Evolutionary conservation across 1,139 yeast genomes (phyloP).

Genomic region (Suzukiozyma palmioleophila): DNA sequence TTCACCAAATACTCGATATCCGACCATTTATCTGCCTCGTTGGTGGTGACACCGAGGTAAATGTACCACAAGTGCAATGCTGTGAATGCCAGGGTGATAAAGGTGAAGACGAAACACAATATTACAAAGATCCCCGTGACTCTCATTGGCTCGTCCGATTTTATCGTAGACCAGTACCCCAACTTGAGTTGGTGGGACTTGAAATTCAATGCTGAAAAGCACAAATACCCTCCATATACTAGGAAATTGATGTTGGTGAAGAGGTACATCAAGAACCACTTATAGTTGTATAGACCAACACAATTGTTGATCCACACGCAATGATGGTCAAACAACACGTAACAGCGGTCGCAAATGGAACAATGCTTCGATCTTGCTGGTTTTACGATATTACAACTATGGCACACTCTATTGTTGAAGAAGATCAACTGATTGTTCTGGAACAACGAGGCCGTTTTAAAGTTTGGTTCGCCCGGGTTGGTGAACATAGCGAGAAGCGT

Average conservation of each 20-base stretch:
- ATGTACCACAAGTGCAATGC: slow-evolving; percentile 59
- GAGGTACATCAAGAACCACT: slow-evolving; percentile 65
- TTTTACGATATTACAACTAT: slow-evolving; percentile 64
- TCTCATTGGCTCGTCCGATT: slow-evolving; percentile 30
- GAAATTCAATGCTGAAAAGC: slow-evolving; percentile 23
- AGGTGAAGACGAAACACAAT: slow-evolving; percentile 49
- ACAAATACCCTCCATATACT: slow-evolving; percentile 55
- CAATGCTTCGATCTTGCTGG: slow-evolving; percentile 94
- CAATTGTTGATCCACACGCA: slow-evolving; percentile 95
- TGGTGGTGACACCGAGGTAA: slow-evolving; percentile 85
- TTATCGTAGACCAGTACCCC: slow-evolving; percentile 10
- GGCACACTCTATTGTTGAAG: slow-evolving; percentile 35
- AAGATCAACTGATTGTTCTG: slow-evolving; percentile 57
- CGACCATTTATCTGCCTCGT: slow-evolving; percentile 83
- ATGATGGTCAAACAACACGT: slow-evolving; percentile 79
- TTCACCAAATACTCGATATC: slow-evolving; percentile 57
- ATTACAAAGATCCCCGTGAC: slow-evolving; percentile 49
- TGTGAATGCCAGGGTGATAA: slow-evolving; percentile 55
- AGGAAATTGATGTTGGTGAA: slow-evolving; percentile 52
- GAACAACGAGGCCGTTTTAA: slow-evolving; percentile 15
- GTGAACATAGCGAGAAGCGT: slow-evolving; percentile 41
- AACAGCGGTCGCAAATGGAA: slow-evolving; percentile 63
- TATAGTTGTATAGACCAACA: slow-evolving; percentile 72
- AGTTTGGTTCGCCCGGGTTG: slow-evolving; percentile 49
- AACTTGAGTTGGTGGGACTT: slow-evolving; percentile 8